phyloP scores from a whole-genome alignment of 345 rosid genomes.

The Bruguiera sexangula region DNA sequence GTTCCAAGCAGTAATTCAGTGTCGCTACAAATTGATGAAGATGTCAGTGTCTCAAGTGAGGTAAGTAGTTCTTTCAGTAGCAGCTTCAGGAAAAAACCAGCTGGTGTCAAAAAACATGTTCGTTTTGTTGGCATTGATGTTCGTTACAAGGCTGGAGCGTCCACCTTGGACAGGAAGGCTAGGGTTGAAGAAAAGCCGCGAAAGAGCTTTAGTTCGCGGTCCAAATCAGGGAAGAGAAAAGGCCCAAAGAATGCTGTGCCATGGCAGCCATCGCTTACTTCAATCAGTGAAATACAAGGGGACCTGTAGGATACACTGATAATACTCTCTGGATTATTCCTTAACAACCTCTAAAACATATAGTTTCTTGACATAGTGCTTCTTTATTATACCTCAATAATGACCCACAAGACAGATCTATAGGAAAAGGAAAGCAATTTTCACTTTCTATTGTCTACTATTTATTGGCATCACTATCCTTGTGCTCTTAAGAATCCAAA shows the following conservation, averaged over 20 bases:
- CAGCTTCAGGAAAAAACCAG: constrained; percentile 9
- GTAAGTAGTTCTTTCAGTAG: background rate
- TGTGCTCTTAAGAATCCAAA: too few relatives aligned
- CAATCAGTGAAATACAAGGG: constrained; percentile 20
- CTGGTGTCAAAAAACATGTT: constrained; percentile 22
- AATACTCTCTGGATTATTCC: too few relatives aligned
- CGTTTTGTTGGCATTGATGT: constrained; percentile 30
- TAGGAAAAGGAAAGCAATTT: background rate
- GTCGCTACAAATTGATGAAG: background rate
- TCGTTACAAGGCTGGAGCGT: constrained; percentile 1
- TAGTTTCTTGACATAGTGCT: too few relatives aligned
- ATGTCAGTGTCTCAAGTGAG: constrained; percentile 13
- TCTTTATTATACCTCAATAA: too few relatives aligned
- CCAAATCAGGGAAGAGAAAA: background rate
- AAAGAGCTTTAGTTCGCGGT: constrained; percentile 1
- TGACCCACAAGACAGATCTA: too few relatives aligned
- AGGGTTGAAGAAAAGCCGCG: background rate
- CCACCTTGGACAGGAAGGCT: background rate
- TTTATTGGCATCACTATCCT: too few relatives aligned
- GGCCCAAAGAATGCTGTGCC: background rate
- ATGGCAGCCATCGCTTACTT: constrained; percentile 32
- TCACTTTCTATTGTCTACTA: too few relatives aligned
- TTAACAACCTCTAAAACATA: too few relatives aligned
- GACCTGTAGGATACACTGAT: background rate
- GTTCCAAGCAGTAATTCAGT: background rate